These are phyloP conservation scores for Rhizopogon vinicolor DNA, from an alignment of 768 basidiomycete species.

Conservation along the genomic window DNA sequence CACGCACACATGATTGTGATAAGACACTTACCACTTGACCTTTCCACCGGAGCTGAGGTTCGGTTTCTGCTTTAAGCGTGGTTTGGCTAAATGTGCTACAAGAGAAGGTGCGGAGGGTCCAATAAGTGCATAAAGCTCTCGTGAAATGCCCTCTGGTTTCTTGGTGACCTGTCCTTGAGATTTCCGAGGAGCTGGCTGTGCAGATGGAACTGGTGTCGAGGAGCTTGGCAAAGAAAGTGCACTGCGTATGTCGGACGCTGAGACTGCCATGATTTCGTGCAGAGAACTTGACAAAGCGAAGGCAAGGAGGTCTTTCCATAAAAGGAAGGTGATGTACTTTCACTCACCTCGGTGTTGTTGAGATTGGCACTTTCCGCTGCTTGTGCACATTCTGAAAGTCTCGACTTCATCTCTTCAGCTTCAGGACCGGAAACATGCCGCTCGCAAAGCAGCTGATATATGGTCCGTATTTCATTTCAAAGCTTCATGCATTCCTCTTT, in stretches of 20 bases:
- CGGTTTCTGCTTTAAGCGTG: constrained; percentile 84
- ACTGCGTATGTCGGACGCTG: constrained; percentile 80
- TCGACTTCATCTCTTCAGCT: too few relatives aligned
- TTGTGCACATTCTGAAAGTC: too few relatives aligned
- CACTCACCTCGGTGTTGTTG: too few relatives aligned
- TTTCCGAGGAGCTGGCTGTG: constrained; percentile 48
- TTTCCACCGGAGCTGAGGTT: constrained; percentile 58
- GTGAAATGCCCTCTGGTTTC: constrained; percentile 87
- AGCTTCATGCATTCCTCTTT: too few relatives aligned
- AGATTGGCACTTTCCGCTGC: too few relatives aligned
- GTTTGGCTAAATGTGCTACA: constrained; percentile 73
- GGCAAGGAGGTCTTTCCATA: neutral
- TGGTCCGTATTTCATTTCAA: too few relatives aligned
- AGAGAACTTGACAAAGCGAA: neutral
- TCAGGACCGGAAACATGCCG: too few relatives aligned
- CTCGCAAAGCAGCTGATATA: too few relatives aligned
- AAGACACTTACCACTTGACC: constrained; percentile 61
- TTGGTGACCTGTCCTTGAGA: constrained; percentile 31
- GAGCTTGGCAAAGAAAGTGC: constrained; percentile 63
- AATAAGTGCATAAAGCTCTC: constrained; percentile 92
- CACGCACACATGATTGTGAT: neutral
- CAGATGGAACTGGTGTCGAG: constrained; percentile 32
- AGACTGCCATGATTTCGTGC: constrained; percentile 47
- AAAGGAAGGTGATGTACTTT: neutral
- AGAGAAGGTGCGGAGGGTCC: constrained; percentile 90